phyloP scores from a whole-genome alignment of 1,284 basidiomycete genomes.

The Microbotryomycetes sp. region DNA sequence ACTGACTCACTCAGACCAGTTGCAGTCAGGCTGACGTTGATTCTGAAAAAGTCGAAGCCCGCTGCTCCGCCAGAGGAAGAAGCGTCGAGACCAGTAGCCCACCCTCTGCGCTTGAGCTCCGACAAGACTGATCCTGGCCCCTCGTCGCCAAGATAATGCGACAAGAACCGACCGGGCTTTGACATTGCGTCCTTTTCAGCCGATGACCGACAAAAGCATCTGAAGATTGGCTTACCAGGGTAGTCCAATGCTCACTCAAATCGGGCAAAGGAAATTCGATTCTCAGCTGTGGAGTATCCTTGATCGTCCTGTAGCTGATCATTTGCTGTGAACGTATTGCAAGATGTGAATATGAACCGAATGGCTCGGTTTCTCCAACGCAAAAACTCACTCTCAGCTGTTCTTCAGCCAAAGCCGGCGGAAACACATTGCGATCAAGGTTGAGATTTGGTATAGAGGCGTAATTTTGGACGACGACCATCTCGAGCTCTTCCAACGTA shows the following conservation, averaged over 20 bases:
- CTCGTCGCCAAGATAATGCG: slow-evolving; percentile 88
- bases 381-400: background rate
- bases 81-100: slow-evolving; percentile 70
- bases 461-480: slow-evolving; percentile 63
- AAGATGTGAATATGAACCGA: background rate
- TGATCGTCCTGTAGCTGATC: slow-evolving; percentile 79
- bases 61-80: slow-evolving; percentile 62
- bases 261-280: slow-evolving; percentile 62
- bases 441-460: slow-evolving; percentile 68
- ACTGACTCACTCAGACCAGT: slow-evolving; percentile 70
- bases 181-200: background rate
- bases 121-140: slow-evolving; percentile 76
- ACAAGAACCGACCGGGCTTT: slow-evolving; percentile 64
- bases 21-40: slow-evolving; percentile 70
- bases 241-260: slow-evolving; percentile 60
- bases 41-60: slow-evolving; percentile 83
- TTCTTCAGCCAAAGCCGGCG: background rate
- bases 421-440: slow-evolving; percentile 4
- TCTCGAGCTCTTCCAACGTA: slow-evolving; percentile 66
- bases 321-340: slow-evolving; percentile 52
- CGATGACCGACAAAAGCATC: background rate
- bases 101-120: slow-evolving; percentile 84
- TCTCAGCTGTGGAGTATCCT: slow-evolving; percentile 78
- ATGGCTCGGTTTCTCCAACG: background rate
- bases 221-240: slow-evolving; percentile 1